These are phyloP conservation scores for Isabelozyma pseudorhagii DNA, from an alignment of 805 yeast genomes.

Conservation along the genomic window DNA sequence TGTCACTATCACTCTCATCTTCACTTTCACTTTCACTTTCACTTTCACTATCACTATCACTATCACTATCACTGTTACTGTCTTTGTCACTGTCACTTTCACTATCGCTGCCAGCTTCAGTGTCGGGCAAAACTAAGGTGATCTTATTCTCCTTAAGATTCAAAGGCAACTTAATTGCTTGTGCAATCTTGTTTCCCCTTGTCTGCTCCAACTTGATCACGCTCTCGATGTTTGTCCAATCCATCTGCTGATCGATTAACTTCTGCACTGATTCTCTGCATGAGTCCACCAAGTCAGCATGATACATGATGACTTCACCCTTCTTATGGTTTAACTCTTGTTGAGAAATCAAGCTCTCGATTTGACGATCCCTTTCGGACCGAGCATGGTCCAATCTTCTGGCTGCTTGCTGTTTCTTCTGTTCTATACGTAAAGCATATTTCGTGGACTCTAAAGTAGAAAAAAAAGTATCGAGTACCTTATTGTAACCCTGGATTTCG, in stretches of 20 bases:
- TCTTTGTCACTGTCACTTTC: slow-evolving; percentile 38
- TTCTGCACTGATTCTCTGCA: slow-evolving; percentile 66
- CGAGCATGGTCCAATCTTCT: slow-evolving; percentile 74
- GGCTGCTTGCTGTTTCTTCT: slow-evolving; percentile 71
- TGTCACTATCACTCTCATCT: slow-evolving; percentile 8
- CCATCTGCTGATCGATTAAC: slow-evolving; percentile 80
- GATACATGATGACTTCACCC: slow-evolving; percentile 69
- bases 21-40: slow-evolving; percentile 13
- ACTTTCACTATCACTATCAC: slow-evolving; percentile 2
- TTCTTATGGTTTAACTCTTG: slow-evolving; percentile 62
- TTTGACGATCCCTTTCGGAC: slow-evolving; percentile 66
- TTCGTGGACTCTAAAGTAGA: slow-evolving; percentile 83
- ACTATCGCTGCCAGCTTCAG: slow-evolving; percentile 37
- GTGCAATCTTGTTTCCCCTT: slow-evolving; percentile 63
- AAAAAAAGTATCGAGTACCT: slow-evolving; percentile 78
- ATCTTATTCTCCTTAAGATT: slow-evolving; percentile 68
- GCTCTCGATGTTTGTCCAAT: slow-evolving; percentile 87
- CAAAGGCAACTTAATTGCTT: slow-evolving; percentile 60
- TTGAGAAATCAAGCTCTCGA: slow-evolving; percentile 59
- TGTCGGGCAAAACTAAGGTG: slow-evolving; percentile 50
- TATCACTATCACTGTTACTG: slow-evolving; percentile 14
- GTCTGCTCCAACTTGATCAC: slow-evolving; percentile 66
- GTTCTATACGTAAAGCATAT: slow-evolving; percentile 68
- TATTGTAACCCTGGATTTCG: slow-evolving; percentile 64
- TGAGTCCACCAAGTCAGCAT: slow-evolving; percentile 68